Evolutionary conservation across 169 alveolate species (phyloP).

Genomic region (Plasmodium berghei): DNA sequence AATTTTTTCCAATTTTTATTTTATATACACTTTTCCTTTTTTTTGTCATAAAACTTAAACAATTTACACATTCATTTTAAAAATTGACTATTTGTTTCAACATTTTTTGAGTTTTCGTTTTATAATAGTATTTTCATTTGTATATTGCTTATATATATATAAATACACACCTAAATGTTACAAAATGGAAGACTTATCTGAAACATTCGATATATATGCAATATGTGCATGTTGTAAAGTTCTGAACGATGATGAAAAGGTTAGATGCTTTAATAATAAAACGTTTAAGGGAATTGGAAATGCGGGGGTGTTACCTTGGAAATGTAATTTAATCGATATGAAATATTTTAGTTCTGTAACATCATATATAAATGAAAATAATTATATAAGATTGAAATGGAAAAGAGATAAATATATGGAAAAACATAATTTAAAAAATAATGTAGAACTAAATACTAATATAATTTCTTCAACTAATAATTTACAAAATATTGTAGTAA

Average conservation of each 20-base stretch:
- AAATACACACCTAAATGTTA: too few relatives aligned
- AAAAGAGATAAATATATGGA: conserved; percentile 42
- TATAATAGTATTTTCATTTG: too few relatives aligned
- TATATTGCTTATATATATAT: too few relatives aligned
- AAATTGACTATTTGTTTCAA: too few relatives aligned
- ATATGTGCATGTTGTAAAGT: conserved; percentile 75
- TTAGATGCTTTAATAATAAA: conserved; percentile 4
- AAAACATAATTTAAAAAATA: neutral
- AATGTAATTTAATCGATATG: conserved; percentile 88
- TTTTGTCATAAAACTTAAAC: too few relatives aligned
- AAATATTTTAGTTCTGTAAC: conserved; percentile 89
- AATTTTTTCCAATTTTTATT: too few relatives aligned
- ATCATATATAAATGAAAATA: conserved; percentile 56
- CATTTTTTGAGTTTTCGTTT: too few relatives aligned
- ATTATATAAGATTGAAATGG: conserved; percentile 32
- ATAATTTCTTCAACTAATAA: conserved; percentile 33
- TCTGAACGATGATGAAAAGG: conserved; percentile 15
- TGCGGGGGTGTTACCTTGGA: conserved; percentile 93
- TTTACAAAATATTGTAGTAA: conserved; percentile 91
- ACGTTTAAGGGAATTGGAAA: conserved; percentile 90
- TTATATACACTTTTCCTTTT: too few relatives aligned
- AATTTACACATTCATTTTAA: too few relatives aligned
- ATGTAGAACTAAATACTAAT: neutral
- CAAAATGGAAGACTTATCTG: conserved; percentile 27
- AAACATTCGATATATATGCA: conserved; percentile 63